phyloP scores from a whole-genome alignment of 2,329 filamentous ascomycete species.

The Penicillium sp. region DNA sequence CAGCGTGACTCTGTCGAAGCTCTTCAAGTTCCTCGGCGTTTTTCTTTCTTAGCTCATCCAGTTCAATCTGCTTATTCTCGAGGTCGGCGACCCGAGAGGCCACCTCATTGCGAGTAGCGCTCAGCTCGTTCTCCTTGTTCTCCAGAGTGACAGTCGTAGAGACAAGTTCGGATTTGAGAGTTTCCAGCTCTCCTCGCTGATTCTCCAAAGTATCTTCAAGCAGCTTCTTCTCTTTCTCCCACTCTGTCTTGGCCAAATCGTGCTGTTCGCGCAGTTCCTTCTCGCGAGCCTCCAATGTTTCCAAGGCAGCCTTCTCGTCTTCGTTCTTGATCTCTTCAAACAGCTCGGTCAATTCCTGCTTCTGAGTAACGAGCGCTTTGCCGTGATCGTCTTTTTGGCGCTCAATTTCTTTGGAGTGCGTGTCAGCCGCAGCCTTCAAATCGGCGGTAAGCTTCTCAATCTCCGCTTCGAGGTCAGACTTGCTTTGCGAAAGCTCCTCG shows the following conservation, averaged over 20 bases:
- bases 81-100: conserved; percentile 23
- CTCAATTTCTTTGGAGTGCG: conserved; percentile 38
- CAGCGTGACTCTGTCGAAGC: conserved; percentile 21
- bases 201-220: conserved; percentile 33
- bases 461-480: conserved; percentile 41
- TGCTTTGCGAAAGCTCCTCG: conserved; percentile 40
- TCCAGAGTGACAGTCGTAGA: conserved; percentile 31
- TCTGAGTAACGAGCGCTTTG: conserved; percentile 38
- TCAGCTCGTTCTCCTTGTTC: conserved; percentile 29
- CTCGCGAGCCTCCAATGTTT: conserved; percentile 34
- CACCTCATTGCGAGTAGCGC: conserved; percentile 23
- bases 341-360: conserved; percentile 41
- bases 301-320: conserved; percentile 36
- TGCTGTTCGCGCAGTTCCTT: conserved; percentile 41
- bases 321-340: conserved; percentile 45
- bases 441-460: conserved; percentile 34
- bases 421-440: conserved; percentile 39
- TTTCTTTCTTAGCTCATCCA: conserved; percentile 27
- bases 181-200: conserved; percentile 34
- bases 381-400: conserved; percentile 28
- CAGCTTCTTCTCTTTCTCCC: conserved; percentile 34
- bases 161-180: conserved; percentile 24
- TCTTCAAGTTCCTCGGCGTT: conserved; percentile 24
- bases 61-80: conserved; percentile 23
- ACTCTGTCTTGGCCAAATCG: conserved; percentile 29